phyloP scores from a whole-genome alignment of 2,329 filamentous ascomycete species.

The Claviceps quebecensis region DNA sequence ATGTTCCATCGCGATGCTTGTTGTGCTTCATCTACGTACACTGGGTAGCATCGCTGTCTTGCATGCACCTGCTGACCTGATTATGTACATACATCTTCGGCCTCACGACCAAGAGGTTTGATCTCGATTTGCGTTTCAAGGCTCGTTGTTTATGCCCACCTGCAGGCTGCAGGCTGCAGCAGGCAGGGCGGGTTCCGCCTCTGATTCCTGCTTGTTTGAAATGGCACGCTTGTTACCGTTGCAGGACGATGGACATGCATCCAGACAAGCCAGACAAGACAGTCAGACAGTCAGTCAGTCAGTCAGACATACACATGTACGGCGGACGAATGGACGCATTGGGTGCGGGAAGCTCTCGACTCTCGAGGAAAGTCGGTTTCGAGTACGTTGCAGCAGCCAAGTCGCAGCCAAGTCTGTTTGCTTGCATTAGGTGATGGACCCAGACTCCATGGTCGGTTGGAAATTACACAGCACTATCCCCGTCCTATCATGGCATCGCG shows the following conservation, averaged over 20 bases:
- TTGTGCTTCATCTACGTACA: too few species aligned
- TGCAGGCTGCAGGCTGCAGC: neutral
- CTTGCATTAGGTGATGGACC: neutral
- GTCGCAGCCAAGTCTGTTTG: neutral
- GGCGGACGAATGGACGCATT: neutral
- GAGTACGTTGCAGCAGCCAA: neutral
- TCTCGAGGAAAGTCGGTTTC: neutral
- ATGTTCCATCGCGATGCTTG: too few species aligned
- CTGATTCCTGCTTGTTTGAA: neutral
- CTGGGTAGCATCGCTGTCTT: too few species aligned
- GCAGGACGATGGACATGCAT: neutral
- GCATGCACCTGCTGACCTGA: too few species aligned
- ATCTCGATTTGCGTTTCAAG: neutral
- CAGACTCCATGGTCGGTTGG: neutral
- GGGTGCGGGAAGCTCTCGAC: neutral
- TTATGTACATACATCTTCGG: too few species aligned
- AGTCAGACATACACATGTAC: neutral
- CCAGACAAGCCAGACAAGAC: neutral
- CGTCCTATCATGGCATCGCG: neutral
- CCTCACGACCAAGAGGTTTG: neutral
- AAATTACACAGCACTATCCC: neutral
- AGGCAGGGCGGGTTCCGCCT: neutral
- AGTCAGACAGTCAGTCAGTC: neutral
- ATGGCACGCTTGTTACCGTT: neutral
- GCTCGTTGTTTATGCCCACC: neutral